These are phyloP conservation scores for Nakazawaea laoshanensis DNA, from an alignment of 805 yeast genomes.

Conservation along the genomic window DNA sequence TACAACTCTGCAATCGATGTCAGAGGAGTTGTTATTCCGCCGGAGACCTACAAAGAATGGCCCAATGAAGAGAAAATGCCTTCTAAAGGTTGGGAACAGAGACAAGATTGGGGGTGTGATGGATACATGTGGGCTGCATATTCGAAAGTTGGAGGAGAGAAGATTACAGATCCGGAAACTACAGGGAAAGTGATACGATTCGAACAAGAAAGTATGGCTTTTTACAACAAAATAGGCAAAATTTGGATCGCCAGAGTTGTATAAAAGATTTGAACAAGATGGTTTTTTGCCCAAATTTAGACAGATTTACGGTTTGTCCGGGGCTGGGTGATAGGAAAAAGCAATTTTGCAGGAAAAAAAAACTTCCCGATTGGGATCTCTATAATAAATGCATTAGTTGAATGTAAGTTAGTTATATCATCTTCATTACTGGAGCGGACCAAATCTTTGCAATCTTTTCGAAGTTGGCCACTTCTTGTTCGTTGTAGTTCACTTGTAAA, in stretches of 20 bases:
- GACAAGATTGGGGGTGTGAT: conserved; percentile 41
- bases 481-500: conserved; percentile 3
- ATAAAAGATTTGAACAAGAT: neutral
- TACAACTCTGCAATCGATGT: conserved; percentile 34
- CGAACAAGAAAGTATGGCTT: conserved; percentile 6
- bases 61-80: conserved; percentile 32
- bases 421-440: conserved; percentile 3
- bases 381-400: too few relatives aligned
- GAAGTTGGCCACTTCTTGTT: conserved; percentile 1
- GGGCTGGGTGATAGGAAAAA: too few relatives aligned
- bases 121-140: conserved; percentile 57
- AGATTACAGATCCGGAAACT: conserved; percentile 12
- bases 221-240: conserved; percentile 6
- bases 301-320: too few relatives aligned
- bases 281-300: too few relatives aligned
- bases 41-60: conserved; percentile 32
- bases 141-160: conserved; percentile 43
- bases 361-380: too few relatives aligned
- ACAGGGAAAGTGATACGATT: conserved; percentile 6
- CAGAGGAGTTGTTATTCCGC: conserved; percentile 34
- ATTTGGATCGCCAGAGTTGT: conserved; percentile 8
- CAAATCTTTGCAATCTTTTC: conserved; percentile 5
- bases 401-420: too few relatives aligned
- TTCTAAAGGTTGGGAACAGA: conserved; percentile 39
- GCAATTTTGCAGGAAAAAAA: too few relatives aligned